phyloP scores from a whole-genome alignment of 352 stramenopile genomes.

The Phytophthora fragariae region DNA sequence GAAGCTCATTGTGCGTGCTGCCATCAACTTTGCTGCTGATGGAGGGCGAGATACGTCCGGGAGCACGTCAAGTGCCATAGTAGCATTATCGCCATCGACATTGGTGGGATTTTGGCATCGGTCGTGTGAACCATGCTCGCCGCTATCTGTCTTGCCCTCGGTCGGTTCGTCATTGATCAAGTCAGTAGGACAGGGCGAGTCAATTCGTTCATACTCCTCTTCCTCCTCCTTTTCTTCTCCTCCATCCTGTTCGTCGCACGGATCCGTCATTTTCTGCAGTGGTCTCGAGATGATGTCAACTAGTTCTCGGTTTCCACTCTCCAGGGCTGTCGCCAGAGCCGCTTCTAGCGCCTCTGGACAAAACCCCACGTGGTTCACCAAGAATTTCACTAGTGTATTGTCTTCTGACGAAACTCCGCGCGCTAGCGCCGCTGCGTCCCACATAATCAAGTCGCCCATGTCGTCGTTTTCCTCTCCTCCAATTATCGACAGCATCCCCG shows the following conservation, averaged over 20 bases:
- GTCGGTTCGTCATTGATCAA: background rate
- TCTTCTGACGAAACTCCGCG: constrained; percentile 21
- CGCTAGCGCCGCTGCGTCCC: constrained; percentile 24
- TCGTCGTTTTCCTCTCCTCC: constrained; percentile 17
- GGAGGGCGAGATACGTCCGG: background rate
- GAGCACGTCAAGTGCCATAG: background rate
- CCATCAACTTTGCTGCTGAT: background rate
- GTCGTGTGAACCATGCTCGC: background rate
- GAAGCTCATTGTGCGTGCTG: constrained; percentile 5
- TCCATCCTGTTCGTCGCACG: background rate
- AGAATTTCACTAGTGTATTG: constrained; percentile 18
- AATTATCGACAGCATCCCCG: constrained; percentile 23
- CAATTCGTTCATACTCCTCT: background rate
- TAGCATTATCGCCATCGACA: background rate
- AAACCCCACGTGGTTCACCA: constrained; percentile 29
- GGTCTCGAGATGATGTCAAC: constrained; percentile 8
- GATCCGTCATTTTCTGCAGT: constrained; percentile 5
- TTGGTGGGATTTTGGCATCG: background rate
- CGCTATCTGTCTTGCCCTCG: background rate
- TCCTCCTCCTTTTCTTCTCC: background rate
- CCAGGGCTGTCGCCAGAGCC: constrained; percentile 12
- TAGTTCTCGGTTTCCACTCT: background rate
- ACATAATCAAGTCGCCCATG: constrained; percentile 6
- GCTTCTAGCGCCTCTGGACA: constrained; percentile 7
- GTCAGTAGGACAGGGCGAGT: background rate